Conservation (phyloP, 768 basidiomycete species). For the Amanita pallidorosea region DNA sequence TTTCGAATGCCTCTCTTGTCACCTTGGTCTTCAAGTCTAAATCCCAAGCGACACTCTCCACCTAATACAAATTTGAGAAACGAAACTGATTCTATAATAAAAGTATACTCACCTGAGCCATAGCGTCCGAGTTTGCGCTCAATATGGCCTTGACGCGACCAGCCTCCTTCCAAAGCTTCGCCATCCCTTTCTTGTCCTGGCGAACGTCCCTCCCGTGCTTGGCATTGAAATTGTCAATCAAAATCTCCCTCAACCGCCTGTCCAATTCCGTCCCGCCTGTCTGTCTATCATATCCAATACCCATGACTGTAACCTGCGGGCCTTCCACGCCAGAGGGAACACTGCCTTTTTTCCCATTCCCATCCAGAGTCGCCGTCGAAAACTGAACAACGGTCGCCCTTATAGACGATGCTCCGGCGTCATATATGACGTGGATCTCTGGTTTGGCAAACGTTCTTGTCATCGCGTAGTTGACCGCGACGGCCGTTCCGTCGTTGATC, state of each 20-base stretch:
- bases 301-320: constrained; percentile 70
- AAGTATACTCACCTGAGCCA: constrained; percentile 43
- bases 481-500: constrained; percentile 87
- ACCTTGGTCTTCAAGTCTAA: constrained; percentile 82
- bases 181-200: constrained; percentile 75
- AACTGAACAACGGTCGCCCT: constrained; percentile 73
- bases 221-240: constrained; percentile 63
- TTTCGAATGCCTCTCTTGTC: constrained; percentile 71
- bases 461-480: constrained; percentile 99
- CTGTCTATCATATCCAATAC: constrained; percentile 70
- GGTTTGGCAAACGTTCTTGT: constrained; percentile 74
- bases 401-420: constrained; percentile 81
- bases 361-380: constrained; percentile 28
- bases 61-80: constrained; percentile 24
- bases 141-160: constrained; percentile 83
- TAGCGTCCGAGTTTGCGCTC: constrained; percentile 83
- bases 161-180: constrained; percentile 92
- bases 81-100: neutral
- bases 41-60: constrained; percentile 86
- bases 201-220: constrained; percentile 62
- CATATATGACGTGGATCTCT: constrained; percentile 87
- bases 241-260: constrained; percentile 67
- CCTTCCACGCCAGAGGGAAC: constrained; percentile 21
- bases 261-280: constrained; percentile 83
- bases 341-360: constrained; percentile 31